Base-by-base conservation (phyloP, 2,329 filamentous ascomycete species). In the Colletotrichum graminicola region DNA sequence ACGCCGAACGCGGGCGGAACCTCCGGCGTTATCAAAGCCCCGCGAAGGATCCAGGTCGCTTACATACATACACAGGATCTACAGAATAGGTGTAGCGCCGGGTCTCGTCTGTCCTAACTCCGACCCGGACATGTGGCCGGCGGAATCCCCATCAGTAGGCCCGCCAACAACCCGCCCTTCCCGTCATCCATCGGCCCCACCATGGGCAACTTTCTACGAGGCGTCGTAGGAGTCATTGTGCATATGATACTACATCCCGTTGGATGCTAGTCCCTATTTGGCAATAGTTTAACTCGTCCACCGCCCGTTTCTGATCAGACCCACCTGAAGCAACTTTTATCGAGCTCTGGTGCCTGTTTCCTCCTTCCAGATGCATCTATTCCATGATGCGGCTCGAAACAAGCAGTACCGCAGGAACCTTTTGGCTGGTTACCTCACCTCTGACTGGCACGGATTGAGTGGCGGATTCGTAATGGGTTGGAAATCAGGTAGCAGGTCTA, bases 171-270 rank as follows among this genome's bases (percentile, higher is more conserved):
- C 49, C 29, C 21, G 10, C 32, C 52, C 11, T n/a, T 14, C 21
- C 29, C 11, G 29, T 55, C 52, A 14, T 55, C 36, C 26, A 11
- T 43, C 41, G 18, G 18, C 52, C 66, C 66, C 66, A 59, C 66
- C 12, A 5, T 26, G 36, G 26, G 66, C 66, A 65, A 59, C 61
- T 68, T 68, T 65, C 51, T 32, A 36, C 60, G 66, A 65, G 51
- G 32, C 51, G n/a, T 23, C 45, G n/a, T 23, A 49, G 45, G 47
- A 51, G 47, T 16, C 47, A 12, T 16, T 26, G 8, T 45, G 43
- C 43, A 45, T 45, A 45, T n/a, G 18, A 45, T n/a, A 18, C 23
- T 16, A 8, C 49, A 26, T 26, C 49, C 5, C 49, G 14, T 29
- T 14, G 16, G 14, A 26, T 26, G 23, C 49, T 51, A 51, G 23